phyloP scores from a whole-genome alignment of 768 basidiomycete genomes.

The Mycena capillaripes region DNA sequence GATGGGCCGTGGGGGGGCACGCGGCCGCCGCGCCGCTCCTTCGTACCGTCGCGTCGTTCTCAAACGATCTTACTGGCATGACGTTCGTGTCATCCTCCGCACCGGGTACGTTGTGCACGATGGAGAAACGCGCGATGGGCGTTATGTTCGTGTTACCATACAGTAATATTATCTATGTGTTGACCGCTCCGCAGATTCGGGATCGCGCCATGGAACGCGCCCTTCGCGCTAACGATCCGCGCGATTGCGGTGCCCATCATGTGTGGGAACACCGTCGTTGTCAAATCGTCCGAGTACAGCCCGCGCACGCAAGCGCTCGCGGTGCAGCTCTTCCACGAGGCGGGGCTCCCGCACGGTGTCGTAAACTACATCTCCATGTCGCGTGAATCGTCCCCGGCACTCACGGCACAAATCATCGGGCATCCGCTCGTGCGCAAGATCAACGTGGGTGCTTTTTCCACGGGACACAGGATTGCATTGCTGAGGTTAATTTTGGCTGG shows the following conservation, averaged over 20 bases:
- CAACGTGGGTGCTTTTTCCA: conserved; percentile 53
- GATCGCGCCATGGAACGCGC: conserved; percentile 72
- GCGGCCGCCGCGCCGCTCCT: conserved; percentile 41
- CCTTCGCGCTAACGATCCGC: conserved; percentile 58
- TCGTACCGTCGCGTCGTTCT: conserved; percentile 49
- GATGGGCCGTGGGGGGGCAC: conserved; percentile 35
- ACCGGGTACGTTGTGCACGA: conserved; percentile 60
- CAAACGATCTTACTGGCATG: conserved; percentile 58
- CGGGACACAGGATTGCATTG: background rate
- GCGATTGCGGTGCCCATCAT: conserved; percentile 62
- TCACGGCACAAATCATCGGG: conserved; percentile 67
- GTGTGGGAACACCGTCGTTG: conserved; percentile 69
- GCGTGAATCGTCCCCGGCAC: conserved; percentile 55
- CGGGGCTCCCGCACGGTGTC: conserved; percentile 73
- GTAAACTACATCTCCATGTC: conserved; percentile 68
- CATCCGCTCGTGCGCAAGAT: conserved; percentile 67
- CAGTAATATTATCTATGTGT: background rate
- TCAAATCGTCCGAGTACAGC: conserved; percentile 66
- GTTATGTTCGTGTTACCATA: conserved; percentile 58
- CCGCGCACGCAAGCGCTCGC: conserved; percentile 63
- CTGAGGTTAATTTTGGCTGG: background rate
- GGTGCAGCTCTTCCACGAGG: conserved; percentile 64
- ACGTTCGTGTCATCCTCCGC: conserved; percentile 55
- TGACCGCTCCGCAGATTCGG: conserved; percentile 53
- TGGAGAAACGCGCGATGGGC: conserved; percentile 63